Base-by-base conservation (phyloP, 352 stramenopile genomes). In the Globisporangium uncinulatum region DNA sequence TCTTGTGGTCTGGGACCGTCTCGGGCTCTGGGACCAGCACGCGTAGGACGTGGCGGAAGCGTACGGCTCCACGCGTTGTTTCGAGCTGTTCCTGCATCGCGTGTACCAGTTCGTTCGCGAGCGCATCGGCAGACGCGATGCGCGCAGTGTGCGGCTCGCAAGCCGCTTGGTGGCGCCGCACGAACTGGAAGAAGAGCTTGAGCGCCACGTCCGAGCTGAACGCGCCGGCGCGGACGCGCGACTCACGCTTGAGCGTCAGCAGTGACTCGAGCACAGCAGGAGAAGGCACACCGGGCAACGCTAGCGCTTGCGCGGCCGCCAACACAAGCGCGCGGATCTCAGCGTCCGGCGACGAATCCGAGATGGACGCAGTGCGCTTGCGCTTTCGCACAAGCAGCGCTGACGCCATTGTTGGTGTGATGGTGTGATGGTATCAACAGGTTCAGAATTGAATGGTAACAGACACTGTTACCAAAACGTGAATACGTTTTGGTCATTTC, bases 11-110 rank as follows among this genome's bases (percentile, higher is more conserved):
- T 9, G 66, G 17, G 3, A 69, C 58, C 32, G 32, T 37, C 2
- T 54, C 51, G 0, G 65, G 39, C 7, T 61, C 62, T 24, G 76
- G 63, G 3, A 73, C 39, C 51, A 57, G 63, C 20, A 79, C 61
- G 11, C 65, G 54, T 21, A 72, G 54, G 15, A 87, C 58, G 29
- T 71, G 47, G n/a, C 59, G 59, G 59, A 70, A 66, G 0, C 17
- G 6, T 7, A n/a, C 20, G 47, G 31, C n/a, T 9, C 46, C 37
- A 17, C 7, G 11, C 3, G 10, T 13, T 3, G 29, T 21, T 13
- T 6, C 17, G 36, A 62, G 37, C 20, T 44, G 36, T 15, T 42
- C 36, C 19, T 56, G 47, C 56, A 62, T 56, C 19, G 44, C 42
- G 3, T 4, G 17, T 17, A 37, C 55, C 3, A 52, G 42, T 15